phyloP scores from a whole-genome alignment of 1,139 yeast genomes.

The Hemisphaericaspora xylanilytica region DNA sequence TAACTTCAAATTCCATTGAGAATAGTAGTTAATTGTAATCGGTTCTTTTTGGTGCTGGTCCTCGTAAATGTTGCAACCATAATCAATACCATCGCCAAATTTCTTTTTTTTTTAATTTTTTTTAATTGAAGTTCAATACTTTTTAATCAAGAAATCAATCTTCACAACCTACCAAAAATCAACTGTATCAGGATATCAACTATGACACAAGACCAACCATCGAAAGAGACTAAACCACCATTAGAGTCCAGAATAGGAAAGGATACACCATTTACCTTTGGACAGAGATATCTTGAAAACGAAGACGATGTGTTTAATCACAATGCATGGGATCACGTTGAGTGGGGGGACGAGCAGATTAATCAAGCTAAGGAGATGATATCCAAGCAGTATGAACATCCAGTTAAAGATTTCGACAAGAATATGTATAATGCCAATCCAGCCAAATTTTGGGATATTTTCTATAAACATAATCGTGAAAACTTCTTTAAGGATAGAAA shows the following conservation, averaged over 20 bases:
- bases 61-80: too few relatives aligned
- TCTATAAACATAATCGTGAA: constrained; percentile 84
- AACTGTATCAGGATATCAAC: too few relatives aligned
- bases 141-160: too few relatives aligned
- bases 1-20: too few relatives aligned
- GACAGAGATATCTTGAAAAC: constrained; percentile 72
- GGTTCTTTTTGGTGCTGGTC: too few relatives aligned
- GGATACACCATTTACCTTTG: constrained; percentile 88
- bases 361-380: constrained; percentile 73
- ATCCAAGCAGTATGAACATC: constrained; percentile 69
- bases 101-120: too few relatives aligned
- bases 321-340: constrained; percentile 98
- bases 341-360: constrained; percentile 93
- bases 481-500: constrained; percentile 95
- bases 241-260: constrained; percentile 67
- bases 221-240: constrained; percentile 27
- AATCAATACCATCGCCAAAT: too few relatives aligned
- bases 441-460: constrained; percentile 93
- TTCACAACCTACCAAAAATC: too few relatives aligned
- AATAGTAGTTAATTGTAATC: too few relatives aligned
- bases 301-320: constrained; percentile 85
- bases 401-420: constrained; percentile 86
- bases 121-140: too few relatives aligned
- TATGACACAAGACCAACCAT: constrained; percentile 8
- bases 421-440: constrained; percentile 77